These are phyloP conservation scores for Amborella trichopoda DNA, from an alignment of 164 flowering plant genomes.

Conservation along the genomic window DNA sequence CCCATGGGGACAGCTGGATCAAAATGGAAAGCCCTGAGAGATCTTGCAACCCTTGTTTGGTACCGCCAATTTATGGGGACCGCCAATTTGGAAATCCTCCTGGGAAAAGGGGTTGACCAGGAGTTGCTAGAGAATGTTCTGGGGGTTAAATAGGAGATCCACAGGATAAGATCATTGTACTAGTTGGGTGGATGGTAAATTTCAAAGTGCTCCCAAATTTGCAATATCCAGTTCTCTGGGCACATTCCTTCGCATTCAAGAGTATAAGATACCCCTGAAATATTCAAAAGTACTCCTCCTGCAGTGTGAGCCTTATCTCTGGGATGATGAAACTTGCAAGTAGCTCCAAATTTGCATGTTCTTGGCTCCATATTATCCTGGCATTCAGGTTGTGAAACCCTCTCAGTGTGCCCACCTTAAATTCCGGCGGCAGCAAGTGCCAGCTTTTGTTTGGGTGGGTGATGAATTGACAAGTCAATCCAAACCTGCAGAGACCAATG, in stretches of 20 bases:
- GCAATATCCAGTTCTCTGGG: slow-evolving; percentile 93
- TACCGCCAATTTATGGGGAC: too few species aligned
- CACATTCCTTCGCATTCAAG: slow-evolving; percentile 83
- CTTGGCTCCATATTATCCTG: slow-evolving; percentile 94
- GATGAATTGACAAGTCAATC: too few species aligned
- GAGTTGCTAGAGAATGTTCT: slow-evolving; percentile 60
- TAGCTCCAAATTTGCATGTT: slow-evolving; percentile 93
- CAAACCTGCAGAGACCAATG: too few species aligned
- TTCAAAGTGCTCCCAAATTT: slow-evolving; percentile 90
- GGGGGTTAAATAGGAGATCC: slow-evolving; percentile 80
- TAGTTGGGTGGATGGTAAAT: slow-evolving; percentile 92
- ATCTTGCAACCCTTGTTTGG: slow-evolving; percentile 23
- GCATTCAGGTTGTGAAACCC: too few species aligned
- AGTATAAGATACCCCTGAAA: slow-evolving; percentile 78
- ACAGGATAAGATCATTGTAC: slow-evolving; percentile 58
- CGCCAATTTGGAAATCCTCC: slow-evolving; percentile 69
- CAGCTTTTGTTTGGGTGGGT: too few species aligned
- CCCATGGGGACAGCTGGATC: slow-evolving; percentile 58
- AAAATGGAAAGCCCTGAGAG: slow-evolving; percentile 42
- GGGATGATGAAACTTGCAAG: slow-evolving; percentile 98
- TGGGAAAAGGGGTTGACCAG: slow-evolving; percentile 69
- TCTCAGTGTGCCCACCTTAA: too few species aligned
- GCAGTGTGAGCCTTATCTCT: slow-evolving; percentile 86
- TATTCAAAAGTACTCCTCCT: slow-evolving; percentile 69
- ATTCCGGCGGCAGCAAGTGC: too few species aligned